Conservation (phyloP, 2,329 filamentous ascomycete genomes). For the Verticillium dahliae region DNA sequence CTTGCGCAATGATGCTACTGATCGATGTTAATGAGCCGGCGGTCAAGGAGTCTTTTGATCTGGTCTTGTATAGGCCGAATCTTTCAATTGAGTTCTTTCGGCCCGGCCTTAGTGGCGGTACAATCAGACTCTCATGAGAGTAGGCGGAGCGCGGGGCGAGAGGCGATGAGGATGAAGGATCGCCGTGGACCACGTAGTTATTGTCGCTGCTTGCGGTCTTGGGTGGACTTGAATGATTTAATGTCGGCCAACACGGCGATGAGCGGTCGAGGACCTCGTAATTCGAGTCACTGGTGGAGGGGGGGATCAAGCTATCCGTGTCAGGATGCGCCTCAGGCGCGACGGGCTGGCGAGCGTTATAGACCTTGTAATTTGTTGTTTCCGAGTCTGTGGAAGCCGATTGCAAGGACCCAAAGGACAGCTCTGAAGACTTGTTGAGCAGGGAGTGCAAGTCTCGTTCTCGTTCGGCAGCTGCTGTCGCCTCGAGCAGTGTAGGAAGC, state of each 20-base stretch:
- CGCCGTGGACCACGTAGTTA: slow-evolving; percentile 49
- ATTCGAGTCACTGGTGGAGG: slow-evolving; percentile 40
- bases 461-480: background rate
- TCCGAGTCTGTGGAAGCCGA: slow-evolving; percentile 35
- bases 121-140: slow-evolving; percentile 55
- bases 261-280: slow-evolving; percentile 45
- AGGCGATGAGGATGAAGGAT: slow-evolving; percentile 32
- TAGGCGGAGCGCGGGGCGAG: slow-evolving; percentile 37
- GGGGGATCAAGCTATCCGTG: slow-evolving; percentile 30
- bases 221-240: slow-evolving; percentile 25
- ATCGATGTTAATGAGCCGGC: slow-evolving; percentile 49
- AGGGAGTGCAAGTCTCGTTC: slow-evolving; percentile 1
- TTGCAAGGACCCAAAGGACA: slow-evolving; percentile 19
- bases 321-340: slow-evolving; percentile 27
- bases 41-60: slow-evolving; percentile 47
- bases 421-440: slow-evolving; percentile 12
- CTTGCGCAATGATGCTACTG: slow-evolving; percentile 46
- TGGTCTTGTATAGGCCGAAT: slow-evolving; percentile 40
- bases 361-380: slow-evolving; percentile 48
- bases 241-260: slow-evolving; percentile 36
- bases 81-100: slow-evolving; percentile 42
- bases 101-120: slow-evolving; percentile 45
- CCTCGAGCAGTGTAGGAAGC: slow-evolving; percentile 21
- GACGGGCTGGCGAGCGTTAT: slow-evolving; percentile 38
- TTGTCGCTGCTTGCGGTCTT: slow-evolving; percentile 31